phyloP scores from a whole-genome alignment of 2,329 filamentous ascomycete genomes.

The Exophiala lecanii-corni region DNA sequence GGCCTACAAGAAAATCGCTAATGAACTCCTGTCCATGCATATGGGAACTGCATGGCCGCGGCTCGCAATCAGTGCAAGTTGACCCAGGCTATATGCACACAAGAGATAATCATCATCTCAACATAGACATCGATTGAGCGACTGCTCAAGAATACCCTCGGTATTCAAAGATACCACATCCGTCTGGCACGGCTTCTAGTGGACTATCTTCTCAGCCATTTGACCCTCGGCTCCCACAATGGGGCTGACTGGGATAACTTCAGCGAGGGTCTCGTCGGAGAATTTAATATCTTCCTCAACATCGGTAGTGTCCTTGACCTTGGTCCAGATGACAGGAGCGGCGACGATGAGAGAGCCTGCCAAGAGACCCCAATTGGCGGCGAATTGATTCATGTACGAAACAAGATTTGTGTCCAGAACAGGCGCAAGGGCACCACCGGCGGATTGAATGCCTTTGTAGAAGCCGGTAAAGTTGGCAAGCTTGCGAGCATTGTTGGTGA shows the following conservation, averaged over 20 bases:
- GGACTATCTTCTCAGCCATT: constrained; percentile 13
- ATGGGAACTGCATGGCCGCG: too few relatives aligned
- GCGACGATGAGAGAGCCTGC: constrained; percentile 65
- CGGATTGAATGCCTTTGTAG: constrained; percentile 79
- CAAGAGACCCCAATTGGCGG: constrained; percentile 64
- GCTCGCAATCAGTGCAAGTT: too few relatives aligned
- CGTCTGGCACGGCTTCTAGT: too few relatives aligned
- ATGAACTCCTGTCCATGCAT: too few relatives aligned
- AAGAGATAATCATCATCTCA: too few relatives aligned
- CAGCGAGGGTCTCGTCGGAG: constrained; percentile 71
- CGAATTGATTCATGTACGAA: constrained; percentile 65
- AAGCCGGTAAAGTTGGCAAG: constrained; percentile 79
- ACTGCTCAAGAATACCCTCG: too few relatives aligned
- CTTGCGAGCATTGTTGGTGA: constrained; percentile 82
- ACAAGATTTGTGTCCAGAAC: constrained; percentile 56
- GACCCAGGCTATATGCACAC: too few relatives aligned
- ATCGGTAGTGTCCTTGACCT: constrained; percentile 69
- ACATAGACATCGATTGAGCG: too few relatives aligned
- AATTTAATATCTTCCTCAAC: constrained; percentile 76
- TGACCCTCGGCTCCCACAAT: constrained; percentile 16
- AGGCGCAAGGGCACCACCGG: constrained; percentile 71
- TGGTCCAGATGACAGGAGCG: constrained; percentile 67
- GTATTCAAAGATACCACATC: too few relatives aligned
- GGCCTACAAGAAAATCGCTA: too few relatives aligned
- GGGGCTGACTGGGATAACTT: constrained; percentile 46